Conservation (phyloP, 768 basidiomycete genomes). For the Lanmaoa rubissima region DNA sequence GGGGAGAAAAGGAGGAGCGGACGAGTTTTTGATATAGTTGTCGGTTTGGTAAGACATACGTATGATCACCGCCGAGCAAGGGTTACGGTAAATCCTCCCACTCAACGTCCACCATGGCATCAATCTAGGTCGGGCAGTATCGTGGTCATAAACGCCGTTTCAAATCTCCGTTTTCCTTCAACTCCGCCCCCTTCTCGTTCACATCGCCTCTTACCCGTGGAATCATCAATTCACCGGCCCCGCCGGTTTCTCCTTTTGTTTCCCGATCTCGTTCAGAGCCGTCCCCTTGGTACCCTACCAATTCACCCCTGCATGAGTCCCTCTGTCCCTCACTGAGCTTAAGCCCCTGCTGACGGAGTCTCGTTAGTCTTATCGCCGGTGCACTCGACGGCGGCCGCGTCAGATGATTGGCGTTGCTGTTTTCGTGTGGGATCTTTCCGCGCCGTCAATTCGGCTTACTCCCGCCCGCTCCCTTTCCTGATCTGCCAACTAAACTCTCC, state of each 20-base stretch:
- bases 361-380: slow-evolving; percentile 20
- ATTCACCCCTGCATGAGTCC: too few relatives aligned
- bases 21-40: slow-evolving; percentile 8
- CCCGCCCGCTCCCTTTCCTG: background rate
- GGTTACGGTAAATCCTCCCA: background rate
- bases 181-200: background rate
- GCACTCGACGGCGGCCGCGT: slow-evolving; percentile 1
- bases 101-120: background rate
- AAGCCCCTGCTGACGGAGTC: background rate
- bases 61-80: slow-evolving; percentile 7
- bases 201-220: too few relatives aligned
- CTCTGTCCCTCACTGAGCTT: too few relatives aligned
- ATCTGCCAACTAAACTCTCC: background rate
- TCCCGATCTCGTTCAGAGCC: background rate
- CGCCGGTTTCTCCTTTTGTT: background rate
- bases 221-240: background rate
- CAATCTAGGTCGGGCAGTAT: background rate
- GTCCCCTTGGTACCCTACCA: too few relatives aligned
- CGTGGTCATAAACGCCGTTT: slow-evolving; percentile 22
- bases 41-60: slow-evolving; percentile 5
- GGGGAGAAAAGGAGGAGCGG: slow-evolving; percentile 1
- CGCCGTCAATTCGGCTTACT: background rate
- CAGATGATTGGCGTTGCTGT: slow-evolving; percentile 19
- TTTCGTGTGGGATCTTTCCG: slow-evolving; percentile 7
- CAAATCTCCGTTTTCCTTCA: slow-evolving; percentile 3